Evolutionary conservation across 208 protist species (phyloP), one percentile per base, ranked within the genome.

Genomic region (Vickermania spadyakhi): DNA sequence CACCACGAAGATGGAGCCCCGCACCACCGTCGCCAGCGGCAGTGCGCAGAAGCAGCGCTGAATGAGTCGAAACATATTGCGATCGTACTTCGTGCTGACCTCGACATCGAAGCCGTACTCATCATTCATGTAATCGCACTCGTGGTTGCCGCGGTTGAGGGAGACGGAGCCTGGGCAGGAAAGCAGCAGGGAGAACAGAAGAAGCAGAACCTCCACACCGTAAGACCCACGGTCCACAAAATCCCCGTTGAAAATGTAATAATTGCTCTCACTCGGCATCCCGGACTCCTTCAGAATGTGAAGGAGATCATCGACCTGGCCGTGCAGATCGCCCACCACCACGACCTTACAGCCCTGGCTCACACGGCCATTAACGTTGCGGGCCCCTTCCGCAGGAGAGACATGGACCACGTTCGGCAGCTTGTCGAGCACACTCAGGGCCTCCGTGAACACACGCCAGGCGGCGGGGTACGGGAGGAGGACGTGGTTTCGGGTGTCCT

Each of bases 51-150:
- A 95, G 75, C 83, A 93, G 55, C 81, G 82, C 61, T 90, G 81
- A 31, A 95, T 91, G 26, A 91, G 81, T 3, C 79, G 83, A 61
- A 89, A 95, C 36, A 95, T 67, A 51, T 92, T 90, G 36, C 83
- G 77, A 66, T 95, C 96, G 71, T 98, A 99, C 79, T 99, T 99
- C 59, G 92, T 89, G 62, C 96, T 89, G 64, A 97, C 98, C 79
- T 99, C 97, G 51, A 99, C 96, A 68, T 99, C 98, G 68, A 99
- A 99, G 49, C 98, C 98, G 77, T 99, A 99, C 49, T 98, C 93
- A 50, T 93, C 86, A 62, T 93, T 96, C 82, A 96, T 93, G 68
- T 97, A 95, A 63, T 95, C 72, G 66, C 83, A 87, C 74, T 98
- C 96, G 68, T 98, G 96, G 76, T 98, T 98, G 42, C 96, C 96